Percentiles rank a stretch among this genome's conserved stretches.
Conservation (phyloP, 306 rosid genomes). For the Gleditsia sinensis region DNA sequence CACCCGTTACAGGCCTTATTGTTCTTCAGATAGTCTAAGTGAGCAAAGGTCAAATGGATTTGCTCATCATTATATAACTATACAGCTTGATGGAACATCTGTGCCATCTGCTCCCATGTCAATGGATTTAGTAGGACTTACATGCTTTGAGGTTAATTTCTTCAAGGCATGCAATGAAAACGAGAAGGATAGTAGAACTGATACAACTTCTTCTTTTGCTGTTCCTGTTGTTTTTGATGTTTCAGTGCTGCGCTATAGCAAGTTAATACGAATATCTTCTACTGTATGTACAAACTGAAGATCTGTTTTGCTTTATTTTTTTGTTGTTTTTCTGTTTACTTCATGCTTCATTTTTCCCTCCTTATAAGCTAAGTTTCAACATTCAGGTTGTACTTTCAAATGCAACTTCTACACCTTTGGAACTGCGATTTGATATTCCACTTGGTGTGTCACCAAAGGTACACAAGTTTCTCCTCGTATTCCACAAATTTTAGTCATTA, state of each 20-base stretch:
- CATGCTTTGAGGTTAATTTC: conserved; percentile 89
- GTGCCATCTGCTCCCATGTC: conserved; percentile 78
- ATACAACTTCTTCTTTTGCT: conserved; percentile 53
- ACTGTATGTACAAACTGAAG: conserved; percentile 62
- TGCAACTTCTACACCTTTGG: conserved; percentile 74
- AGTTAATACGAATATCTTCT: conserved; percentile 83
- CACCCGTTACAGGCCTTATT: conserved; percentile 60
- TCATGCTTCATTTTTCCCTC: neutral
- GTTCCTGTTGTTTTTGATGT: conserved; percentile 94
- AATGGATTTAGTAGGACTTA: conserved; percentile 90
- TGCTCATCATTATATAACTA: conserved; percentile 73
- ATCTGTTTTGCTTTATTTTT: conserved; percentile 22
- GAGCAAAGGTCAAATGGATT: conserved; percentile 66
- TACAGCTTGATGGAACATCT: conserved; percentile 90
- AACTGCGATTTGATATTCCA: conserved; percentile 96
- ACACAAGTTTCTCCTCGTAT: conserved; percentile 15
- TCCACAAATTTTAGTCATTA: conserved; percentile 9
- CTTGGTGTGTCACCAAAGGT: conserved; percentile 93
- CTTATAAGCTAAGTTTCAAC: conserved; percentile 28
- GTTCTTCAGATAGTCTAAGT: conserved; percentile 64
- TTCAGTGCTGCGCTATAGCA: conserved; percentile 81
- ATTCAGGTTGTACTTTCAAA: conserved; percentile 86
- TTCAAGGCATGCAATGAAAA: conserved; percentile 54
- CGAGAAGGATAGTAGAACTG: conserved; percentile 36
- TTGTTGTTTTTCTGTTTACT: conserved; percentile 17